phyloP scores from a whole-genome alignment of 2,329 filamentous ascomycete genomes.

The Colletotrichum cuscutae region DNA sequence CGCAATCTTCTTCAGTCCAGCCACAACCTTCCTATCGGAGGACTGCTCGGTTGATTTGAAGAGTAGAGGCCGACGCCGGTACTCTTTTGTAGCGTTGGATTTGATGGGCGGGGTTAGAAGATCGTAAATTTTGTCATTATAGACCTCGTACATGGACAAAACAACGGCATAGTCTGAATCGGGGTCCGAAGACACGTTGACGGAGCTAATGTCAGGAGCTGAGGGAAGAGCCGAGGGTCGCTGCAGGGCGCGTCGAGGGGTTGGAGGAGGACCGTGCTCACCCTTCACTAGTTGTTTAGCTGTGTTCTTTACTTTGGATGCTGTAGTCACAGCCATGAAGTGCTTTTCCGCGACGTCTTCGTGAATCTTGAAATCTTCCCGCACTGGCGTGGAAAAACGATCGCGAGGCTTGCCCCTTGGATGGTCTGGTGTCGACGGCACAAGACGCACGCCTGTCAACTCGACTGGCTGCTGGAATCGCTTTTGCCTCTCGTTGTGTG shows the following conservation, averaged over 20 bases:
- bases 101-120: conserved; percentile 76
- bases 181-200: conserved; percentile 73
- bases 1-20: conserved; percentile 89
- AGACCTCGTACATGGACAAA: conserved; percentile 98
- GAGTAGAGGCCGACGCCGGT: conserved; percentile 80
- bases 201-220: conserved; percentile 77
- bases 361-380: neutral
- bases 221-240: conserved; percentile 78
- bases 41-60: conserved; percentile 94
- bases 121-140: conserved; percentile 98
- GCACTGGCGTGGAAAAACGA: conserved; percentile 2
- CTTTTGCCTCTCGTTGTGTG: conserved; percentile 30
- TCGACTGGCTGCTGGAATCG: conserved; percentile 46
- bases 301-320: conserved; percentile 51
- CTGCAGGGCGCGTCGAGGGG: conserved; percentile 71
- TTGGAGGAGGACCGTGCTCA: conserved; percentile 63
- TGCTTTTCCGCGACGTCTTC: conserved; percentile 30
- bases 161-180: conserved; percentile 86
- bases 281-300: conserved; percentile 62
- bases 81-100: conserved; percentile 73
- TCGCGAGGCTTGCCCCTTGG: neutral
- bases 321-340: conserved; percentile 44
- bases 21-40: conserved; percentile 92
- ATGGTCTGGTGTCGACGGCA: conserved; percentile 40
- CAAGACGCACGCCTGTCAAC: conserved; percentile 58